These are phyloP conservation scores for Aspergillus fructus DNA, from an alignment of 2,329 filamentous ascomycete genomes.

Conservation along the genomic window DNA sequence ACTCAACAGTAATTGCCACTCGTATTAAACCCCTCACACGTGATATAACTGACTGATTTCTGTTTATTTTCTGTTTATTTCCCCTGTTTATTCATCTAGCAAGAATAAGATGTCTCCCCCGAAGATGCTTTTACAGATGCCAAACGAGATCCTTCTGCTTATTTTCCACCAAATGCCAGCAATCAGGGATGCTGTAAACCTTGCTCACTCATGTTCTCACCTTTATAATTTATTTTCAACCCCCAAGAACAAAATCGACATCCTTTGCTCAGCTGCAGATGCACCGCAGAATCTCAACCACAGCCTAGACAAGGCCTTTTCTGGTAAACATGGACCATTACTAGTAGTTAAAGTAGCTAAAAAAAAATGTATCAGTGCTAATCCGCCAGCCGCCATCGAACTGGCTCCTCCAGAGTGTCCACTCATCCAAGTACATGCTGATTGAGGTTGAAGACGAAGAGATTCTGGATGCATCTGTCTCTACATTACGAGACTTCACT, in stretches of 20 bases:
- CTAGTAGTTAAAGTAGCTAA: not conserved
- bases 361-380: not conserved
- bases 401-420: not conserved
- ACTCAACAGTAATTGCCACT: no score
- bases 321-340: not conserved
- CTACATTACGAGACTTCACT: not conserved
- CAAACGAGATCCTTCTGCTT: slow-evolving; percentile 1
- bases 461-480: not conserved
- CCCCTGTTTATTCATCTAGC: no score
- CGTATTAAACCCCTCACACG: no score
- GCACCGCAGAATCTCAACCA: not conserved
- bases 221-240: not conserved
- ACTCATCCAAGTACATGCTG: not conserved
- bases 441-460: not conserved
- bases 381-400: not conserved
- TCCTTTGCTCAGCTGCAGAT: not conserved
- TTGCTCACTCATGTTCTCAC: not conserved
- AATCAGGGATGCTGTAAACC: not conserved
- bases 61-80: no score
- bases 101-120: not conserved
- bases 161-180: not conserved
- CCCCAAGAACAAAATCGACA: not conserved
- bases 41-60: no score
- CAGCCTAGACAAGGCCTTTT: not conserved
- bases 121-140: not conserved